Conservation (phyloP, 805 yeast species). For the Kodamaea laetipori region DNA sequence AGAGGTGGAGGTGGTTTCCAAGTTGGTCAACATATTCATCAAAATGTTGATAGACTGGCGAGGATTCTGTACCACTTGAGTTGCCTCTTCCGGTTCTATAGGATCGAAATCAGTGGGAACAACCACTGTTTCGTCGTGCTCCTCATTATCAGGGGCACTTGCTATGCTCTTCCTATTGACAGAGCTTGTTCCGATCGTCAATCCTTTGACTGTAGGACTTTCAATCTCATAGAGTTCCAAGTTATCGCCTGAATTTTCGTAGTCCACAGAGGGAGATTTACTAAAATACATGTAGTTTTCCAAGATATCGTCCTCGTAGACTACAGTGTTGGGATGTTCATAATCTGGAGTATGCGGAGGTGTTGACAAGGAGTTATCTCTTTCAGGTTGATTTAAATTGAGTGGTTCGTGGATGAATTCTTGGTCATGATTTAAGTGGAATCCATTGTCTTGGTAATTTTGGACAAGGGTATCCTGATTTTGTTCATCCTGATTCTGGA, state of each 20-base stretch:
- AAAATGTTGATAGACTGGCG: constrained; percentile 31
- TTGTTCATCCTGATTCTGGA: too few relatives aligned
- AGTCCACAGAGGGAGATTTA: constrained; percentile 23
- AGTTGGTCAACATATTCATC: constrained; percentile 28
- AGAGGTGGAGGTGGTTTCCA: constrained; percentile 16
- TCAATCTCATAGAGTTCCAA: constrained; percentile 27
- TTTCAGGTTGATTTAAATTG: background rate
- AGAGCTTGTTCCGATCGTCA: constrained; percentile 31
- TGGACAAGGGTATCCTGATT: constrained; percentile 19
- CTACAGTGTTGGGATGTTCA: constrained; percentile 4
- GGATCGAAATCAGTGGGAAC: background rate
- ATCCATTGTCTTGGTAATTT: background rate
- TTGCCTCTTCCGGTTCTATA: background rate
- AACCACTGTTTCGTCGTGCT: background rate
- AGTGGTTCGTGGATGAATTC: background rate
- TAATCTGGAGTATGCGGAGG: constrained; percentile 2
- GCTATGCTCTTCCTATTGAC: background rate
- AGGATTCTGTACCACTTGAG: constrained; percentile 6
- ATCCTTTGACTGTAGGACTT: constrained; percentile 38
- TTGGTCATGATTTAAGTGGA: background rate
- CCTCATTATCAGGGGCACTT: background rate
- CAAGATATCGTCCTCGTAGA: constrained; percentile 36
- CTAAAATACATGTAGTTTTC: constrained; percentile 33
- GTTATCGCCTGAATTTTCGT: background rate
- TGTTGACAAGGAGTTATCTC: background rate